phyloP scores from a whole-genome alignment of 441 rosid species.

The Kokia cookei region DNA sequence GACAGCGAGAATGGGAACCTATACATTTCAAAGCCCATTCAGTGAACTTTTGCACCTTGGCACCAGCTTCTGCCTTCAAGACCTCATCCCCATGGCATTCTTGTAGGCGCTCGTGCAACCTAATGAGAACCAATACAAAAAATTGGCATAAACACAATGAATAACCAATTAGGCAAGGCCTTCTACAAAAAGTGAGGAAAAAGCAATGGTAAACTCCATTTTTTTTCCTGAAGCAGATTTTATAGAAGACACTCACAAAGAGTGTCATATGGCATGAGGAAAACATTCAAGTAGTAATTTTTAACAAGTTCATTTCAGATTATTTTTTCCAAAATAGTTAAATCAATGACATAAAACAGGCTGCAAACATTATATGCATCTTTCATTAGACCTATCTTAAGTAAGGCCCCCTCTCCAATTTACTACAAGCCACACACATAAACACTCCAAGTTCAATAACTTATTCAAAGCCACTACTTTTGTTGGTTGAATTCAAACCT shows the following conservation, averaged over 20 bases:
- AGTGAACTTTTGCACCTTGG: conserved; percentile 87
- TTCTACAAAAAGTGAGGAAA: not conserved
- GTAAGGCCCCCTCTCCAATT: not conserved
- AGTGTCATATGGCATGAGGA: not conserved
- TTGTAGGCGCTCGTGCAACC: conserved; percentile 91
- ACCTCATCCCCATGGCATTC: conserved; percentile 90
- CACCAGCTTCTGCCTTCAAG: conserved; percentile 88
- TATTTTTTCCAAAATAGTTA: not conserved
- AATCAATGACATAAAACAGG: not conserved
- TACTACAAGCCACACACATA: not conserved
- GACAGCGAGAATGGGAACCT: conserved; percentile 87
- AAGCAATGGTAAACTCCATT: not conserved
- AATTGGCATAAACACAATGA: not conserved
- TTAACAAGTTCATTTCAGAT: not conserved
- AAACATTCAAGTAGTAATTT: not conserved
- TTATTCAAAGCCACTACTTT: not conserved
- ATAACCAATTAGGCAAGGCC: not conserved
- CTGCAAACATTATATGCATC: not conserved
- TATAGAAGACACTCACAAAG: not conserved
- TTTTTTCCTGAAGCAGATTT: no score
- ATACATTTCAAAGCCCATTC: conserved; percentile 97
- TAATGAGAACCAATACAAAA: conserved; percentile 27
- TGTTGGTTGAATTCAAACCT: not conserved
- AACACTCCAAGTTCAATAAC: not conserved
- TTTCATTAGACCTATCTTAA: not conserved